Percentiles rank a stretch among this genome's conserved stretches.
Evolutionary conservation across 1,139 yeast genomes (phyloP).

Genomic region (Pneumocystis murina): DNA sequence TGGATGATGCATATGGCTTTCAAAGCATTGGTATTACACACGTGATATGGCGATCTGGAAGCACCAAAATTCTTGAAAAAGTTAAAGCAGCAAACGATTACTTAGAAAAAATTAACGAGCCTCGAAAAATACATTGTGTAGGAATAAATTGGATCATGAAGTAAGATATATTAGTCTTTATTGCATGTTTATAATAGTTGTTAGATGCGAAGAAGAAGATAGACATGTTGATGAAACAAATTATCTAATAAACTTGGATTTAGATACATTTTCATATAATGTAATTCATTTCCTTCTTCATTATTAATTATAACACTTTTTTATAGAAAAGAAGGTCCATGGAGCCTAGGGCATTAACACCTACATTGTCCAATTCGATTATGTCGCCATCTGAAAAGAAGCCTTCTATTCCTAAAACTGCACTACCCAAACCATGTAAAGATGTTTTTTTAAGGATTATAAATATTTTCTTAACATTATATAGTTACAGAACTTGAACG

Average conservation of each 20-base stretch:
- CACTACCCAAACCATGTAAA: neutral
- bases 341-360: neutral
- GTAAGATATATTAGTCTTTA: conserved; percentile 5
- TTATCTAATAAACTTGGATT: neutral
- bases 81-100: neutral
- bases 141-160: neutral
- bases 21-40: neutral
- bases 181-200: conserved; percentile 14
- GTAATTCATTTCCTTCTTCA: no score
- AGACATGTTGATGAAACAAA: neutral
- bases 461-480: neutral
- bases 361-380: neutral
- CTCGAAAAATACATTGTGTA: neutral
- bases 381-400: neutral
- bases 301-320: no score
- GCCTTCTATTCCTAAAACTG: neutral
- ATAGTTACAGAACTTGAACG: neutral
- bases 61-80: neutral
- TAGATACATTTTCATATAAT: conserved; percentile 1
- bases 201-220: neutral
- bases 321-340: neutral
- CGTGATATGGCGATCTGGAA: neutral
- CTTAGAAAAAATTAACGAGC: neutral
- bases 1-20: conserved; percentile 9
- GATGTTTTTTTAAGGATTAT: neutral